Percentiles rank a stretch among this genome's conserved stretches.
Conservation (phyloP, 805 yeast species). For the Zygosaccharomyces gambellarensis region DNA sequence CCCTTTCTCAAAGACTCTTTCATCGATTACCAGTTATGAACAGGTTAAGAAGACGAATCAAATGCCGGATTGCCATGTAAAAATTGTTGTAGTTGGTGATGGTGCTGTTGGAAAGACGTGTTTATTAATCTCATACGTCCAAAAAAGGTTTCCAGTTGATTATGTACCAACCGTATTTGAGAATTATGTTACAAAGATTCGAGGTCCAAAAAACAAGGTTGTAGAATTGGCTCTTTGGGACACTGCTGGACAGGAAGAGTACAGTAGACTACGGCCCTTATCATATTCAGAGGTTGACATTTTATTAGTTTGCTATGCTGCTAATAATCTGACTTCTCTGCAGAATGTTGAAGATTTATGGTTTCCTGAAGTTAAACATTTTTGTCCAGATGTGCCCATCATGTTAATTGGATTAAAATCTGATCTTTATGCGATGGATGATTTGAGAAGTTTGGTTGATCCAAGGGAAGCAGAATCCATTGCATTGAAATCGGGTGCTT, state of each 20-base stretch:
- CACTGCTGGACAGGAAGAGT: slow-evolving; percentile 87
- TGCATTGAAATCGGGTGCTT: slow-evolving; percentile 61
- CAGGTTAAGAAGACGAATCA: slow-evolving; percentile 21
- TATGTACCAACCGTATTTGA: slow-evolving; percentile 85
- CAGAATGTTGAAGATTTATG: slow-evolving; percentile 74
- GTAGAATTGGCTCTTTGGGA: slow-evolving; percentile 80
- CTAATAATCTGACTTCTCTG: slow-evolving; percentile 57
- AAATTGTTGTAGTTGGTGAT: slow-evolving; percentile 81
- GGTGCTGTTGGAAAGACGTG: slow-evolving; percentile 92
- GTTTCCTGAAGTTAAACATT: slow-evolving; percentile 82
- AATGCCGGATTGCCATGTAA: slow-evolving; percentile 39
- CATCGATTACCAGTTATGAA: slow-evolving; percentile 29
- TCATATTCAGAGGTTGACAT: slow-evolving; percentile 77
- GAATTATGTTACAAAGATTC: slow-evolving; percentile 59
- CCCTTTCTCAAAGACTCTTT: slow-evolving; percentile 23
- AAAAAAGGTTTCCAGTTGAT: slow-evolving; percentile 57
- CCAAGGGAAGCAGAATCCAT: slow-evolving; percentile 47
- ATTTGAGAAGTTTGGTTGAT: slow-evolving; percentile 27
- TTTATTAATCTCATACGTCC: slow-evolving; percentile 57
- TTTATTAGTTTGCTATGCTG: slow-evolving; percentile 68
- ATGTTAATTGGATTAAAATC: slow-evolving; percentile 73
- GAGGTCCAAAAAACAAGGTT: slow-evolving; percentile 43
- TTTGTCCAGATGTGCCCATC: slow-evolving; percentile 75
- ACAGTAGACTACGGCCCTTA: slow-evolving; percentile 72
- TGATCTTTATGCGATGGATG: slow-evolving; percentile 44